phyloP scores from a whole-genome alignment of 1,284 basidiomycete species.

The Chiua sp. region DNA sequence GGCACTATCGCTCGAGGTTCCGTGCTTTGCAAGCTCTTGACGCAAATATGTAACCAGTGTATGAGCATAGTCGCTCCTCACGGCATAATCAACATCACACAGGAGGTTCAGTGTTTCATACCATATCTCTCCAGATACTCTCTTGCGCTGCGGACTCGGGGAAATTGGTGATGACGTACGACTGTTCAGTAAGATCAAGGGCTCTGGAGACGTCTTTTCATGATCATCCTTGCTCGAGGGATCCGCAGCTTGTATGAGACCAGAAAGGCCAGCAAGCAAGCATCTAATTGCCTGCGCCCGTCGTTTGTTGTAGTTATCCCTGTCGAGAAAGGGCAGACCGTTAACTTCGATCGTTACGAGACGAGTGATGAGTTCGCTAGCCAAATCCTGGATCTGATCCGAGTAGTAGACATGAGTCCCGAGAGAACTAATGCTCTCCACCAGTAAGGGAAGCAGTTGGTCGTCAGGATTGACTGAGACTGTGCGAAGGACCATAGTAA shows the following conservation, averaged over 20 bases:
- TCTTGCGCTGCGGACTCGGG: conserved; percentile 63
- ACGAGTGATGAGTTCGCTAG: conserved; percentile 82
- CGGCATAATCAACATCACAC: conserved; percentile 74
- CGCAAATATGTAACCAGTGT: conserved; percentile 76
- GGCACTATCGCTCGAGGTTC: conserved; percentile 50
- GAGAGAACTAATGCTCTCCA: conserved; percentile 84
- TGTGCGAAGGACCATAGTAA: conserved; percentile 77
- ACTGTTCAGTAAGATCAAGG: conserved; percentile 24
- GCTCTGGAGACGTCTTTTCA: conserved; percentile 28
- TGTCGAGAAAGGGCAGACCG: conserved; percentile 54
- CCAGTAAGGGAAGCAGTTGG: conserved; percentile 69
- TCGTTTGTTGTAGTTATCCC: conserved; percentile 48
- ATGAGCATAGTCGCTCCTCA: conserved; percentile 80
- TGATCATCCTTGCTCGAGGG: conserved; percentile 42
- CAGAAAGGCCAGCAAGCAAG: conserved; percentile 72
- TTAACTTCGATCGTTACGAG: conserved; percentile 75
- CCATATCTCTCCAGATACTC: conserved; percentile 84
- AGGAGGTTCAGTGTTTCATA: conserved; percentile 87
- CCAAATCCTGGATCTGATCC: conserved; percentile 95
- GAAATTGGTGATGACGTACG: conserved; percentile 27
- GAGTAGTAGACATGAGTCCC: conserved; percentile 94
- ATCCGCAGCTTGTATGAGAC: conserved; percentile 74
- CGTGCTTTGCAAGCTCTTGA: conserved; percentile 71
- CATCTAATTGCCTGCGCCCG: conserved; percentile 76
- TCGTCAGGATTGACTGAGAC: conserved; percentile 72